Percentiles rank a stretch among this genome's conserved stretches.
phyloP scores from a whole-genome alignment of 352 stramenopile species.

The Pythium aristosporum region DNA sequence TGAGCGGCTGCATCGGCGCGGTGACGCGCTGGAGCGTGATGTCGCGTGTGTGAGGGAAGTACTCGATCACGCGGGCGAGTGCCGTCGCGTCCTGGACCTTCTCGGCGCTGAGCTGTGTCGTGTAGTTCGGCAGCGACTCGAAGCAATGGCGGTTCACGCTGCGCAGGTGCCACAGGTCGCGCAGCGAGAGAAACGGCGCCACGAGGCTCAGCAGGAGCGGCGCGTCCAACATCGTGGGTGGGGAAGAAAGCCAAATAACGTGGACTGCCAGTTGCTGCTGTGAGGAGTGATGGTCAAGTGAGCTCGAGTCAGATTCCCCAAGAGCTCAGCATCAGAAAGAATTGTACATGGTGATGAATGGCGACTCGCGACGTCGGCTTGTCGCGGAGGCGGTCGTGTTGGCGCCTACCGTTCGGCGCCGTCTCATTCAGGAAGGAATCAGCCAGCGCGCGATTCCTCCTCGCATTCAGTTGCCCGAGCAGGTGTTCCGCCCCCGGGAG shows the following conservation, averaged over 20 bases:
- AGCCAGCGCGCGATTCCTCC: too few relatives aligned
- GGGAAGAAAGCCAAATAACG: neutral
- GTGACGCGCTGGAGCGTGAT: slow-evolving; percentile 37
- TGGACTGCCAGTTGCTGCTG: neutral
- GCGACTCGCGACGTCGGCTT: too few relatives aligned
- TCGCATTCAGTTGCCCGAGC: too few relatives aligned
- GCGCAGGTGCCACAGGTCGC: slow-evolving; percentile 43
- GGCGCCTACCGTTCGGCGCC: too few relatives aligned
- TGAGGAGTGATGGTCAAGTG: slow-evolving; percentile 9
- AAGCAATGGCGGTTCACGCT: slow-evolving; percentile 27
- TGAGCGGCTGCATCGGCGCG: slow-evolving; percentile 31
- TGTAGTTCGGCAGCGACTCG: slow-evolving; percentile 35
- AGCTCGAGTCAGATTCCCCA: neutral
- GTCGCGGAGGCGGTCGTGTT: too few relatives aligned
- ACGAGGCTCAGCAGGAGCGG: slow-evolving; percentile 36
- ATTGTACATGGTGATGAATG: neutral
- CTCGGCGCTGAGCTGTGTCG: slow-evolving; percentile 41
- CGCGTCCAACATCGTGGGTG: slow-evolving; percentile 19
- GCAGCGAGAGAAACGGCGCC: slow-evolving; percentile 44
- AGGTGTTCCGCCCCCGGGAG: too few relatives aligned
- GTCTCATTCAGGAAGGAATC: too few relatives aligned
- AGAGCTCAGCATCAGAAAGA: slow-evolving; percentile 6
- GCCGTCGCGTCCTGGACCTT: slow-evolving; percentile 28
- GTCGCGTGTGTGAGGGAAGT: slow-evolving; percentile 44
- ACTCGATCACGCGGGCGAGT: slow-evolving; percentile 30